These are phyloP conservation scores for Achaetomium macrosporum DNA, from an alignment of 2,329 filamentous ascomycete species.

Conservation along the genomic window DNA sequence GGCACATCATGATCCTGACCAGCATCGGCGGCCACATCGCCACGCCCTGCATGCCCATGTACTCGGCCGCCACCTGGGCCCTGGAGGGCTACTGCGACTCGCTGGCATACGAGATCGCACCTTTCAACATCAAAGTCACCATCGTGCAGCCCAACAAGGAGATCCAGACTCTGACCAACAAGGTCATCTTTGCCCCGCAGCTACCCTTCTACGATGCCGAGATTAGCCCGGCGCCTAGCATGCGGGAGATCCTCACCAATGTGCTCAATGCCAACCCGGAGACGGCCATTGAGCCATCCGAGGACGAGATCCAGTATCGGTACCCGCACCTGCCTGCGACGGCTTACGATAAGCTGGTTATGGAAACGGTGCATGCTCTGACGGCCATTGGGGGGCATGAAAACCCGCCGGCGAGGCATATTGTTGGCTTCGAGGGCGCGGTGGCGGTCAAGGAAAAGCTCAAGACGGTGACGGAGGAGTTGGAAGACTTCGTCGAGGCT, in stretches of 20 bases:
- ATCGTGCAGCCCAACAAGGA: slow-evolving; percentile 96
- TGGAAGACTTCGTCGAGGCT: slow-evolving; percentile 92
- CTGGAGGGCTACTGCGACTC: slow-evolving; percentile 95
- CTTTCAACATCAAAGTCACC: slow-evolving; percentile 94
- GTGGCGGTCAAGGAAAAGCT: slow-evolving; percentile 89
- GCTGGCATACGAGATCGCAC: slow-evolving; percentile 90
- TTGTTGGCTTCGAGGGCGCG: slow-evolving; percentile 85
- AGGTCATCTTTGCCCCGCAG: slow-evolving; percentile 75
- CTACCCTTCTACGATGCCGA: slow-evolving; percentile 60
- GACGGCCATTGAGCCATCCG: slow-evolving; percentile 41
- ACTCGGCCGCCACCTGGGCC: slow-evolving; percentile 89
- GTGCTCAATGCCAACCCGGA: slow-evolving; percentile 72
- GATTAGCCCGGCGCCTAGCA: slow-evolving; percentile 69
- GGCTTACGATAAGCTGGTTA: slow-evolving; percentile 67
- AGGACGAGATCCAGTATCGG: slow-evolving; percentile 52
- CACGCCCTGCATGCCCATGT: slow-evolving; percentile 84
- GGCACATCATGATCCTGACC: slow-evolving; percentile 84
- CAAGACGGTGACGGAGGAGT: slow-evolving; percentile 90
- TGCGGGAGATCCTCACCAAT: slow-evolving; percentile 75
- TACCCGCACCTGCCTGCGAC: slow-evolving; percentile 67
- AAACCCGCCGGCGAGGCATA: slow-evolving; percentile 89
- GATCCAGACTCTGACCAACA: slow-evolving; percentile 79
- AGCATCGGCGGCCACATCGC: slow-evolving; percentile 90
- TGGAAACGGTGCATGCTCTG: slow-evolving; percentile 86
- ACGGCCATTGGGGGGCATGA: slow-evolving; percentile 91